phyloP scores from a whole-genome alignment of 139 green algal genomes.

The Limnomonas spitsbergensis region DNA sequence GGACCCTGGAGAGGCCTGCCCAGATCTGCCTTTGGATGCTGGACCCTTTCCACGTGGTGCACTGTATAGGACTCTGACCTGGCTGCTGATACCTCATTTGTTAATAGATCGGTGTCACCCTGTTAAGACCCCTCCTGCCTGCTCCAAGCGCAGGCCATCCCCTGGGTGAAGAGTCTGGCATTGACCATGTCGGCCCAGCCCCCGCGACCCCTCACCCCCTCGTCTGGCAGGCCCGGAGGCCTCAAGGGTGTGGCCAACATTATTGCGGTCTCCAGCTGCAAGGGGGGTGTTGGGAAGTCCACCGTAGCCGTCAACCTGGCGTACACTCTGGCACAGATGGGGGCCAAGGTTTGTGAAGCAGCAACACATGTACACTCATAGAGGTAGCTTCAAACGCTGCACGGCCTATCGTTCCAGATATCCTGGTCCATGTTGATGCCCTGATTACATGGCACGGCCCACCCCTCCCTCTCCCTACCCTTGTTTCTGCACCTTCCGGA shows the following conservation, averaged over 20 bases:
- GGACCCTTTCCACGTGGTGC: no score
- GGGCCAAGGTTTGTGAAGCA: conserved; percentile 66
- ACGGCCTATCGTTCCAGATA: no score
- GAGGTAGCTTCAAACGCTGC: background rate
- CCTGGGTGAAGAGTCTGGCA: conserved; percentile 59
- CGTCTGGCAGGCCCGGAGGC: conserved; percentile 66
- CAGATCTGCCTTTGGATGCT: no score
- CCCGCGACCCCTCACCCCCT: conserved; percentile 57
- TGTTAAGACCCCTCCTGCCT: no score
- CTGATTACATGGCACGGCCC: no score
- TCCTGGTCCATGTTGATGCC: no score
- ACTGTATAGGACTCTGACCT: no score
- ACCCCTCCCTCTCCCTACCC: no score
- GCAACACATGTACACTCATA: background rate
- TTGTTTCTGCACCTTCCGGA: no score
- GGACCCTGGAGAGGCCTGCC: no score
- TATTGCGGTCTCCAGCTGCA: conserved; percentile 89
- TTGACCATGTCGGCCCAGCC: conserved; percentile 85
- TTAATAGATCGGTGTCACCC: no score
- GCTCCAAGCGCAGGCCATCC: conserved; percentile 50
- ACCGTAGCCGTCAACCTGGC: conserved; percentile 95
- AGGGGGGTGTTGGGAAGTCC: conserved; percentile 95
- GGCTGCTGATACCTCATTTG: no score
- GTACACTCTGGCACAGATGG: conserved; percentile 93
- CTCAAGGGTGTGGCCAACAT: conserved; percentile 83